Evolutionary conservation across 495 filamentous ascomycete genomes (phyloP), one percentile per base, ranked within the genome.

Genomic region (Pyrenopolyporus hunteri): DNA sequence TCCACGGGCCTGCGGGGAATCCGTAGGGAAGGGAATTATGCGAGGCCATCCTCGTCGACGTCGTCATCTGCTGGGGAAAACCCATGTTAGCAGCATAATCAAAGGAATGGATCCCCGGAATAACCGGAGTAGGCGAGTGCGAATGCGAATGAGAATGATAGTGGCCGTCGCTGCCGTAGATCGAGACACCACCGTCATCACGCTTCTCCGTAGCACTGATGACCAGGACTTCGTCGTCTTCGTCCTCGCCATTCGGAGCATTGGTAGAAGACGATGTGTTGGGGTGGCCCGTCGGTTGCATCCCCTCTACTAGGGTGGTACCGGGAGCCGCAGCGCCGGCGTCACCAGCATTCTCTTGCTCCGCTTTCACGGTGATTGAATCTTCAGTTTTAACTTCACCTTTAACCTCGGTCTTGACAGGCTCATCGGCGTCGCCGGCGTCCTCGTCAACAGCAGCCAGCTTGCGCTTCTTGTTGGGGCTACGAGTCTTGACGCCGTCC

Each of bases 401-500:
- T 63, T 73, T 69, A 52, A 66, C 16, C 52, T 78, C 75, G 20
- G 60, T 31, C 57, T 73, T 74, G 25, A 65, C 17, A 9, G 65
- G 61, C 16, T 67, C 73, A 5, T 78, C 76, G 13, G 70, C 67
- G 36, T 77, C 75, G 2, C 68, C 73, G 9, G 66, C 67, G 7
- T 63, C 55, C 26, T 76, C 71, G 19, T 73, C 54, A 16, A 64
- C 65, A 1, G 57, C 57, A 1, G 67, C 70, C 14, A 71, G 55
- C 72, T 76, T 81, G 52, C 77, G 73, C 71, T 79, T 81, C 71
- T 76, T 79, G 55, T 26, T 35, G 10, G 58, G 13, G 43, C 58
- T 43, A 32, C 63, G 37, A 28, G 60, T 49, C 57, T 69, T 69
- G 39, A 66, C 35, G 14, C 58, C 44, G 4, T 62, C 62, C 22